Conservation (phyloP, 2,329 filamentous ascomycete species). For the Aspergillus sp. region DNA sequence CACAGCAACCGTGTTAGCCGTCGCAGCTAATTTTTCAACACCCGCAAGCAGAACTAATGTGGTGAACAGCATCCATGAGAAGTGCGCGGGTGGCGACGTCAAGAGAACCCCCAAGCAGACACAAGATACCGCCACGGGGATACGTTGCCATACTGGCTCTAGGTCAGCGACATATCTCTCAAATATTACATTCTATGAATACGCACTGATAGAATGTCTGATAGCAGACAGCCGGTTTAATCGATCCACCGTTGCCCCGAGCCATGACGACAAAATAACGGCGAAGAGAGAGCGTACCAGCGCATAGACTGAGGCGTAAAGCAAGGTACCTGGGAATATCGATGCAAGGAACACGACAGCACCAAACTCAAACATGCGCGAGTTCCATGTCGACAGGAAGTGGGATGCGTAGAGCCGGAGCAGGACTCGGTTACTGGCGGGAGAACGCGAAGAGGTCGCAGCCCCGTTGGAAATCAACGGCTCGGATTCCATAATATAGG, state of each 20-base stretch:
- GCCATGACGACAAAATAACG: slow-evolving; percentile 56
- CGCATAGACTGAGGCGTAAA: slow-evolving; percentile 69
- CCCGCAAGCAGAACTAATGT: slow-evolving; percentile 58
- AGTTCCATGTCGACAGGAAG: slow-evolving; percentile 64
- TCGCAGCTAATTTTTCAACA: slow-evolving; percentile 65
- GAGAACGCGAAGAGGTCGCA: neutral
- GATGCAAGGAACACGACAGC: slow-evolving; percentile 59
- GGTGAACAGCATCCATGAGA: slow-evolving; percentile 28
- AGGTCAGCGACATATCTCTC: neutral
- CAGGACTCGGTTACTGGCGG: slow-evolving; percentile 13
- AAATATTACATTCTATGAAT: neutral
- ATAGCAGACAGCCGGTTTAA: slow-evolving; percentile 53
- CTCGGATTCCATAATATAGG: slow-evolving; percentile 5
- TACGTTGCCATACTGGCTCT: slow-evolving; percentile 33
- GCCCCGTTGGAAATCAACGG: neutral
- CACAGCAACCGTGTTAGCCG: slow-evolving; percentile 66
- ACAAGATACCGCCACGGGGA: slow-evolving; percentile 50
- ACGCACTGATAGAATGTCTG: slow-evolving; percentile 48
- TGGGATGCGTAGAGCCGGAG: slow-evolving; percentile 57
- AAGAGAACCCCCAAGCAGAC: slow-evolving; percentile 44
- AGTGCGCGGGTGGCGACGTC: neutral
- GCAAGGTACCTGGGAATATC: slow-evolving; percentile 59
- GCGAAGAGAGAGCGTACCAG: slow-evolving; percentile 59
- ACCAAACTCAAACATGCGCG: slow-evolving; percentile 63
- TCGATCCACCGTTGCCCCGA: slow-evolving; percentile 62